Percentiles rank a stretch among this genome's conserved stretches.
Evolutionary conservation across 441 rosid species (phyloP).

Genomic region (Aquilaria agallochum): DNA sequence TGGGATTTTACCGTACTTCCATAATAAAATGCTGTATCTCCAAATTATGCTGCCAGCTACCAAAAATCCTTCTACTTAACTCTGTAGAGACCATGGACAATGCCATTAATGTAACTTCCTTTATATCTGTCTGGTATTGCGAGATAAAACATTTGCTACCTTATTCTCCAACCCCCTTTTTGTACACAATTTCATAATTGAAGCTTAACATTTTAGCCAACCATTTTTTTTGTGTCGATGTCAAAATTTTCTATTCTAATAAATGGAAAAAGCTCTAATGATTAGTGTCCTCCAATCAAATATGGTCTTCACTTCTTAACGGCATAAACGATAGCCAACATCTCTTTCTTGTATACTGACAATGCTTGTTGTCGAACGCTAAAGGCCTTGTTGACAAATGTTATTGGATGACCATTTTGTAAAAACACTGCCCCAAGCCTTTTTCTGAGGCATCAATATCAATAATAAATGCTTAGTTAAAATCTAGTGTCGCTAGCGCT

Average conservation of each 20-base stretch:
- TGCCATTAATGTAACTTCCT: too few species aligned
- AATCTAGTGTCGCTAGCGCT: too few species aligned
- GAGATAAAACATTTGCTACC: neutral
- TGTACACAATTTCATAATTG: neutral
- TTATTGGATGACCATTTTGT: neutral
- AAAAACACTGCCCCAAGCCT: neutral
- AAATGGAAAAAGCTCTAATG: neutral
- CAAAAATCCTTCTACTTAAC: neutral
- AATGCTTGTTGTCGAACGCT: neutral
- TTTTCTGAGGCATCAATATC: neutral
- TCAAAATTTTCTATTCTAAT: neutral
- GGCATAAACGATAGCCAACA: neutral
- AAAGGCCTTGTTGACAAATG: neutral
- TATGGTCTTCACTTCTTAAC: neutral
- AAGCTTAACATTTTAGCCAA: neutral
- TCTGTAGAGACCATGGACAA: too few species aligned
- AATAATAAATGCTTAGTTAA: too few species aligned
- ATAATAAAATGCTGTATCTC: too few species aligned
- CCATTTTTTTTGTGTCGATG: neutral
- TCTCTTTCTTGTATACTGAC: neutral
- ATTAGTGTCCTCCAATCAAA: neutral
- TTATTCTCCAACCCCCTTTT: neutral
- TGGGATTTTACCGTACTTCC: too few species aligned
- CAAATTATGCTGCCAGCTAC: neutral
- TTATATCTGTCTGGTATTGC: too few species aligned